Percentiles rank a stretch among this genome's conserved stretches.
phyloP scores from a whole-genome alignment of 2,329 filamentous ascomycete species.

The Phyllosticta capitalensis region DNA sequence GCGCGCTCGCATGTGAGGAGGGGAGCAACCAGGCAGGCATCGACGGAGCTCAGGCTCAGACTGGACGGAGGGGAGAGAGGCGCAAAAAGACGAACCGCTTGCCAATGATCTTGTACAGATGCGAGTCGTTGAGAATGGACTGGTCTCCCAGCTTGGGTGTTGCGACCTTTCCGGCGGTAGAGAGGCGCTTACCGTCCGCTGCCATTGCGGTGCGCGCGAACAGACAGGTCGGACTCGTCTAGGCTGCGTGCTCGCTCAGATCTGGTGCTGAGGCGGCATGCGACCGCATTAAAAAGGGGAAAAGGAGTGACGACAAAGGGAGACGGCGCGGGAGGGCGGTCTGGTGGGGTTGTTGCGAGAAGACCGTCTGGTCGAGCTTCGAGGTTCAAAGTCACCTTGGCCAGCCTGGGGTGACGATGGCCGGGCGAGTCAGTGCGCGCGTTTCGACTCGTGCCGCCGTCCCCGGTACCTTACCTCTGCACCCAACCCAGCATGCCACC shows the following conservation, averaged over 20 bases:
- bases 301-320: constrained; percentile 33
- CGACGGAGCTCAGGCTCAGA: background rate
- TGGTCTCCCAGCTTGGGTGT: constrained; percentile 36
- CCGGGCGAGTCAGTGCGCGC: constrained; percentile 8
- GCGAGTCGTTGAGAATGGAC: constrained; percentile 12
- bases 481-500: background rate
- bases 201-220: constrained; percentile 34
- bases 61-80: background rate
- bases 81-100: constrained; percentile 42
- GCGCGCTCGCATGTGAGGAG: background rate
- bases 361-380: constrained; percentile 8
- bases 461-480: background rate
- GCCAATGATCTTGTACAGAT: constrained; percentile 51
- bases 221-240: constrained; percentile 7
- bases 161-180: constrained; percentile 43
- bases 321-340: constrained; percentile 15
- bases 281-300: constrained; percentile 25
- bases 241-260: constrained; percentile 12
- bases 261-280: constrained; percentile 18
- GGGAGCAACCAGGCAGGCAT: background rate
- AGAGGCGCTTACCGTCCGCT: constrained; percentile 47
- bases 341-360: constrained; percentile 8
- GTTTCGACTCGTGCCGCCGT: background rate
- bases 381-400: constrained; percentile 10
- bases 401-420: constrained; percentile 1